A percentile compares a stretch with the other conserved stretches of the same genome.
These are phyloP conservation scores for Aureobasidium leucospermi DNA, from an alignment of 2,329 filamentous ascomycete genomes.

Conservation along the genomic window DNA sequence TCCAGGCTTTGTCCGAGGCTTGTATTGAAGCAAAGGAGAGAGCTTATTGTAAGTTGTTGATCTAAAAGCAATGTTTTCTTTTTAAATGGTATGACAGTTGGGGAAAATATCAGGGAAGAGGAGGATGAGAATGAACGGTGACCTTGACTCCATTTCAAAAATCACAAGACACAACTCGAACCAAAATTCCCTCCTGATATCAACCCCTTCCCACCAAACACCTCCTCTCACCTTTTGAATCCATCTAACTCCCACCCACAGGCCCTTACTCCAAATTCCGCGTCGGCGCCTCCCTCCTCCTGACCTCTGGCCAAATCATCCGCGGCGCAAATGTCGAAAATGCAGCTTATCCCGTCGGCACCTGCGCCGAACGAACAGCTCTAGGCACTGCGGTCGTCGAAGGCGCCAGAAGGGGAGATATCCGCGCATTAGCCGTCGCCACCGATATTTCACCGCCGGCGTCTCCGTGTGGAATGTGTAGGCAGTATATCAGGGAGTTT, in stretches of 20 bases:
- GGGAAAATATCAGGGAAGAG: no score
- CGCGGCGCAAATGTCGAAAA: slow-evolving; percentile 87
- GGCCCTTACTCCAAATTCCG: slow-evolving; percentile 85
- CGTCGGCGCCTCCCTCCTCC: slow-evolving; percentile 76
- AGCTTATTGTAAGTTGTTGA: slow-evolving; percentile 63
- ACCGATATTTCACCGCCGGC: slow-evolving; percentile 54
- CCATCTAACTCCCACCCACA: slow-evolving; percentile 35
- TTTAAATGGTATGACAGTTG: no score
- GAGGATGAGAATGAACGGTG: no score
- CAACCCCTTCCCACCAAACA: background rate
- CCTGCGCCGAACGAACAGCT: slow-evolving; percentile 88
- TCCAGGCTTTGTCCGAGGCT: slow-evolving; percentile 54
- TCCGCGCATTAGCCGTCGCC: slow-evolving; percentile 76
- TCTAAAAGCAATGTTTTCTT: no score
- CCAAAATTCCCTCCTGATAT: background rate
- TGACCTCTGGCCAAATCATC: slow-evolving; percentile 43
- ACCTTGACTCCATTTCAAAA: no score
- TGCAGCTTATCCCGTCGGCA: slow-evolving; percentile 86
- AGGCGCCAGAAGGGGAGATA: slow-evolving; percentile 39
- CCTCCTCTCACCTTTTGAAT: slow-evolving; percentile 60
- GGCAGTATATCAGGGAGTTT: slow-evolving; percentile 62
- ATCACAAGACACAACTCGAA: no score
- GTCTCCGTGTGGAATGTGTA: slow-evolving; percentile 86
- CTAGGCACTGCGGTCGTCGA: slow-evolving; percentile 67
- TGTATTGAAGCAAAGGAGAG: slow-evolving; percentile 64